Percentiles rank a stretch among this genome's conserved stretches.
These are phyloP conservation scores for Lipomyces anomalus DNA, from an alignment of 805 yeast species.

Conservation along the genomic window DNA sequence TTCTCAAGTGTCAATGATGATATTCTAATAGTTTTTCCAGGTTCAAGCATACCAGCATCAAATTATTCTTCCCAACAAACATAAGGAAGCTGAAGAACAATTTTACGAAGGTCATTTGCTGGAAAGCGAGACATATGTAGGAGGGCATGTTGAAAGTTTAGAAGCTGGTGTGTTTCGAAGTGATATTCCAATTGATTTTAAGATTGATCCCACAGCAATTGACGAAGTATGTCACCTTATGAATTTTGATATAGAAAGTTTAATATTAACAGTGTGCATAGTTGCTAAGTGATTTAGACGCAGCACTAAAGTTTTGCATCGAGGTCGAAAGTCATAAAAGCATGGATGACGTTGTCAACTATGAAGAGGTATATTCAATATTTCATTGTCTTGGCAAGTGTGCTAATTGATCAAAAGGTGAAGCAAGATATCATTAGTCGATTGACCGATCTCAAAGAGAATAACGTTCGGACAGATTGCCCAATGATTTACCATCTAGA, in stretches of 20 bases:
- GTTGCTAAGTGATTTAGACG: conserved; percentile 60
- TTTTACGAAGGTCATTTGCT: conserved; percentile 90
- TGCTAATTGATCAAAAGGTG: conserved; percentile 2
- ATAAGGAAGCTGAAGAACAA: conserved; percentile 87
- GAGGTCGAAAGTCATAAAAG: conserved; percentile 71
- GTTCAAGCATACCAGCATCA: conserved; percentile 72
- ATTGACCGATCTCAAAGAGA: conserved; percentile 53
- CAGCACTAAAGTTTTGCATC: conserved; percentile 74
- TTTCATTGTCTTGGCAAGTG: not conserved
- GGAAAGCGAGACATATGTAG: conserved; percentile 95
- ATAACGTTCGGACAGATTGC: conserved; percentile 61
- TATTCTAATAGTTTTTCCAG: too few relatives aligned
- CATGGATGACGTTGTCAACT: conserved; percentile 73
- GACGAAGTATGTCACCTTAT: conserved; percentile 45
- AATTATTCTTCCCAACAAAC: conserved; percentile 87
- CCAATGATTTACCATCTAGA: conserved; percentile 96
- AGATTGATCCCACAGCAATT: conserved; percentile 72
- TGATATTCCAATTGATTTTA: conserved; percentile 71
- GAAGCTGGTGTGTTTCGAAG: conserved; percentile 98
- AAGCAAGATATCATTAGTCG: conserved; percentile 46
- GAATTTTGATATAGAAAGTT: not conserved
- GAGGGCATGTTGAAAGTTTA: conserved; percentile 96
- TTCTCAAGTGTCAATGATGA: not conserved
- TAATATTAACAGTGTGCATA: conserved; percentile 1
- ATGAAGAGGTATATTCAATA: conserved; percentile 51